A percentile compares a stretch with the other conserved stretches of the same genome.
Conservation (phyloP, 2,329 filamentous ascomycete genomes). For the Penicillium sp. region DNA sequence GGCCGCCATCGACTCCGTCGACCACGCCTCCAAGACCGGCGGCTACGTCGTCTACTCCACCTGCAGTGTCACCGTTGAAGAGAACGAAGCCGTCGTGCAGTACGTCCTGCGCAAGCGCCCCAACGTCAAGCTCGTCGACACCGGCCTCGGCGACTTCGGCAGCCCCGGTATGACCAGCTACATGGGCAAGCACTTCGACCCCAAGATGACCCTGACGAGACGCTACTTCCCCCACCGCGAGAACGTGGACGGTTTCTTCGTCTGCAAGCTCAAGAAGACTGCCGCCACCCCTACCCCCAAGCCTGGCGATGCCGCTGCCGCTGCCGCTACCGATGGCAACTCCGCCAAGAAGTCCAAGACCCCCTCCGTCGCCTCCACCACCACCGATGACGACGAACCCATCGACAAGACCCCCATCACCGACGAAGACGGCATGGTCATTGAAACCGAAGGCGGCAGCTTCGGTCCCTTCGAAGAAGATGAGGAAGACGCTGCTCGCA, state of each 20-base stretch:
- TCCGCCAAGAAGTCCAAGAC: too few relatives aligned
- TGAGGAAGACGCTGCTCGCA: constrained; percentile 61
- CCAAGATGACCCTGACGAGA: constrained; percentile 70
- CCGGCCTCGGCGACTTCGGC: constrained; percentile 72
- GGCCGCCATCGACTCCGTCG: constrained; percentile 86
- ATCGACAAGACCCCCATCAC: constrained; percentile 63
- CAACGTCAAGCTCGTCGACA: constrained; percentile 87
- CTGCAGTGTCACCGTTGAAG: constrained; percentile 86
- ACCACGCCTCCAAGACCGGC: constrained; percentile 82
- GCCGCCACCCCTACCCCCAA: constrained; percentile 56
- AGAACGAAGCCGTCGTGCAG: constrained; percentile 87
- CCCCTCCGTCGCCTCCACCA: constrained; percentile 19
- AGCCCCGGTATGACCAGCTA: constrained; percentile 89
- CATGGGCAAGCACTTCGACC: constrained; percentile 84
- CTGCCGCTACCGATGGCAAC: too few relatives aligned
- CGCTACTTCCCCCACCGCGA: constrained; percentile 84
- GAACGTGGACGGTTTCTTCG: constrained; percentile 97
- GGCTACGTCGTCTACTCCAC: constrained; percentile 96
- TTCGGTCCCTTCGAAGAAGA: constrained; percentile 70
- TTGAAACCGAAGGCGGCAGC: constrained; percentile 40
- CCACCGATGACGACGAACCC: constrained; percentile 41
- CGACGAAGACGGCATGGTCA: constrained; percentile 29
- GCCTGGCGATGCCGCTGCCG: constrained; percentile 17
- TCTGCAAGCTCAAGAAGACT: constrained; percentile 95
- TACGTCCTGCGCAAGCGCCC: constrained; percentile 86